Evolutionary conservation across 208 protist genomes (phyloP), one percentile per base, ranked within the genome.

Genomic region (Crithidia brevicula): DNA sequence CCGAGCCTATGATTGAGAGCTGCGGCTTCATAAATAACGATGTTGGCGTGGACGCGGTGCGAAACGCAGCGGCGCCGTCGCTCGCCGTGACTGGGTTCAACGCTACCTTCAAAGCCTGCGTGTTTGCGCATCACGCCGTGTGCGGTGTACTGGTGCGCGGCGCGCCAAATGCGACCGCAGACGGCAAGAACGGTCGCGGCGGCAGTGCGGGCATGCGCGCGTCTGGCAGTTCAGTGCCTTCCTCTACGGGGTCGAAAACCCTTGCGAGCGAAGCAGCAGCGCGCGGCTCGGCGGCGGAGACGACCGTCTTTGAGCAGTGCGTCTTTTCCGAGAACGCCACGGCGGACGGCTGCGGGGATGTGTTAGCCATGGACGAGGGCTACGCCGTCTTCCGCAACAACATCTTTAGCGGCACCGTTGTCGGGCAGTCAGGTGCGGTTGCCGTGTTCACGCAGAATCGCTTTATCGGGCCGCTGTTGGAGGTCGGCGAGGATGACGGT

Each of bases 11-110:
- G 4, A 47, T 89, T 13, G 61, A 85, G 51, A n/a, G 63, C 28
- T 93, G 85, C 58, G 36, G 75, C 0, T 96, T 96, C 42, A 47
- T 72, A 25, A 68, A 73, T 30, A 96, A 96, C 67, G 87, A 93
- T 53, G 61, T 93, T 45, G 90, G 87, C 36, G 74, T 96, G 18
- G 85, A 93, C 64, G 79, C 79, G 7, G 67, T 88, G 18, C 77
- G 83, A 7, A 70, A 74, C 51, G 74, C 61, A 11, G 28, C 45
- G 22, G 59, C 53, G 28, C n/a, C 46, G 23, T 73, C 57, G 5
- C 31, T 54, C 6, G 47, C 33, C 31, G 33, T 56, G 31, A 43
- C 63, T 22, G 68, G 47, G 30, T 53, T 46, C 25, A 72, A 54
- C 22, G 68, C 72, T 18, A 67, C 56, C 31, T 51, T 82, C 18